Evolutionary conservation across 208 protist genomes (phyloP).

Genomic region (Leptomonas pyrrhocoris): DNA sequence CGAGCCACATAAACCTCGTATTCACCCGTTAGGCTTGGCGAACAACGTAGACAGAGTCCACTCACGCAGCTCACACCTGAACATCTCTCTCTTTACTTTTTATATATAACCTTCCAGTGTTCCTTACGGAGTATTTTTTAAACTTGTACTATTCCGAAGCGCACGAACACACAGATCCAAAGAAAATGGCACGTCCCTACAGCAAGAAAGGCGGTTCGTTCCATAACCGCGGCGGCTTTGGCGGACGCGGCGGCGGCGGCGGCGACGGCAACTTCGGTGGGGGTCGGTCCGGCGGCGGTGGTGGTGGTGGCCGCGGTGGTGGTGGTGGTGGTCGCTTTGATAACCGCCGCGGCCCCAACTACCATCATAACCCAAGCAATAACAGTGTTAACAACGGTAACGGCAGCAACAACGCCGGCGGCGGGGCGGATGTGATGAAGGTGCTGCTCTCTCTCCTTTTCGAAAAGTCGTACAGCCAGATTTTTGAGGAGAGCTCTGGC

Average conservation of each 20-base stretch:
- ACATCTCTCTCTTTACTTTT: slow-evolving; percentile 1
- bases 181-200: slow-evolving; percentile 71
- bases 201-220: slow-evolving; percentile 38
- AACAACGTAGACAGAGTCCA: too few relatives aligned
- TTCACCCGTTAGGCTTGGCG: too few relatives aligned
- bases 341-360: slow-evolving; percentile 23
- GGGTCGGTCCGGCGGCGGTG: slow-evolving; percentile 7
- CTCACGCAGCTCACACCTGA: background rate
- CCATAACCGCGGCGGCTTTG: slow-evolving; percentile 17
- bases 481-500: slow-evolving; percentile 57
- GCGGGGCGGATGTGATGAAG: slow-evolving; percentile 74
- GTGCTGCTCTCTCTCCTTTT: slow-evolving; percentile 77
- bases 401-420: slow-evolving; percentile 34
- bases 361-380: slow-evolving; percentile 34
- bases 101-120: too few relatives aligned
- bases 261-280: slow-evolving; percentile 4
- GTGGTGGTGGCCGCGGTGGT: slow-evolving; percentile 35
- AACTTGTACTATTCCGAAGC: background rate
- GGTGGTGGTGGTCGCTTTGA: slow-evolving; percentile 26
- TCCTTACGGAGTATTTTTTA: too few relatives aligned
- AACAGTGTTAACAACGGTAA: slow-evolving; percentile 30
- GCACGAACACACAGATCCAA: background rate
- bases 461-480: slow-evolving; percentile 55
- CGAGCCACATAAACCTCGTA: too few relatives aligned
- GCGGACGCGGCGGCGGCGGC: slow-evolving; percentile 23